phyloP scores from a whole-genome alignment of 2,329 filamentous ascomycete genomes.

The Xylaria arbuscula region DNA sequence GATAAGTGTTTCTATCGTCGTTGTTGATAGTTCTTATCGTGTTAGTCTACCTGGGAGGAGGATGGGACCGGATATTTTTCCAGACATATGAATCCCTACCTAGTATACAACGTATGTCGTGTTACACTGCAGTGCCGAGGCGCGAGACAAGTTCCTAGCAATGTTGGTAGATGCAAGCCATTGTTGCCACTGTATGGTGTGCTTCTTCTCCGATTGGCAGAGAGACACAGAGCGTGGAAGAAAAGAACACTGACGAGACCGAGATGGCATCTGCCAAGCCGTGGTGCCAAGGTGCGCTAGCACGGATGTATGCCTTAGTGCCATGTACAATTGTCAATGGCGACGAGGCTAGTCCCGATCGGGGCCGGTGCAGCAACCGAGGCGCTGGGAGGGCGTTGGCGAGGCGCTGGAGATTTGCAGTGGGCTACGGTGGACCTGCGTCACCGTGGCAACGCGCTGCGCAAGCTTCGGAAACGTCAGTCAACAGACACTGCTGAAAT shows the following conservation, averaged over 20 bases:
- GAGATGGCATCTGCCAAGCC: slow-evolving; percentile 24
- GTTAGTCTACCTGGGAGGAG: too few species aligned
- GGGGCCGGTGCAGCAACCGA: slow-evolving; percentile 25
- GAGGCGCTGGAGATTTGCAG: slow-evolving; percentile 12
- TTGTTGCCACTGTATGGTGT: neutral
- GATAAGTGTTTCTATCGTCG: too few species aligned
- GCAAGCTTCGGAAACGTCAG: neutral
- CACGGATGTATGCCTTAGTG: slow-evolving; percentile 26
- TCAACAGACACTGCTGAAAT: slow-evolving; percentile 37
- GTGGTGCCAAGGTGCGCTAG: slow-evolving; percentile 22
- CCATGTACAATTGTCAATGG: slow-evolving; percentile 38
- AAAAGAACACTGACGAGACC: neutral
- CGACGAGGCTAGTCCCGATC: slow-evolving; percentile 23
- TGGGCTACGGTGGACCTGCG: neutral
- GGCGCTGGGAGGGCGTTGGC: slow-evolving; percentile 7
- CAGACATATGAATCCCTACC: too few species aligned
- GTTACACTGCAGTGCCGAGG: neutral
- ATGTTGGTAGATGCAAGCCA: neutral
- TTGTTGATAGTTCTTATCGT: too few species aligned
- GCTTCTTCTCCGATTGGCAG: neutral
- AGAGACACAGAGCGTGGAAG: slow-evolving; percentile 1
- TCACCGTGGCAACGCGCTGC: slow-evolving; percentile 36
- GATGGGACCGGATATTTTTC: too few species aligned
- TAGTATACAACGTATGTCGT: neutral
- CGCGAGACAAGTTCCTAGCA: neutral